These are phyloP conservation scores for Microglena sp. DNA, from an alignment of 139 green algal genomes.

Conservation along the genomic window DNA sequence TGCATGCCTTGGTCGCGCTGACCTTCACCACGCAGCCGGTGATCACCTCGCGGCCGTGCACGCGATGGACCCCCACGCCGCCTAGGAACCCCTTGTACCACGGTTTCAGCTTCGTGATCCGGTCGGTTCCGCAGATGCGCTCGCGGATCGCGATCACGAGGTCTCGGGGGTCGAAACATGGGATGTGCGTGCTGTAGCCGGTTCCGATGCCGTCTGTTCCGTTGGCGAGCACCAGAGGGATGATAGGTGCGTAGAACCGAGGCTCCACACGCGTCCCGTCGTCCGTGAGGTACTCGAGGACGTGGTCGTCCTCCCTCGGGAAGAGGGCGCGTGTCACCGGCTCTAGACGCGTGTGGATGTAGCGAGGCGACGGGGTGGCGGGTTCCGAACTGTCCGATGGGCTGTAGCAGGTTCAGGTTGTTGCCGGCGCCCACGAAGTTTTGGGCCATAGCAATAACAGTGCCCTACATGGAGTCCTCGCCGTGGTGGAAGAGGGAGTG, in stretches of 20 bases:
- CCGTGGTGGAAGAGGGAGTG: conserved; percentile 18
- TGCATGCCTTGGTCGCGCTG: not conserved
- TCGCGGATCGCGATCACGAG: not conserved
- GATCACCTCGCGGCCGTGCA: no score
- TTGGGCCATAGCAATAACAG: conserved; percentile 24
- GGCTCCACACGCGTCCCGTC: conserved; percentile 12
- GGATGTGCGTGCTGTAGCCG: conserved; percentile 9
- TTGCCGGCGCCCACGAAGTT: conserved; percentile 21
- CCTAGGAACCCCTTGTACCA: conserved; percentile 7
- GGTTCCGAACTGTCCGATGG: conserved; percentile 15
- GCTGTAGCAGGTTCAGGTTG: conserved; percentile 19
- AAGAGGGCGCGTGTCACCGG: not conserved
- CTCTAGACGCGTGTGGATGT: conserved; percentile 19
- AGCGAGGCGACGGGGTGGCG: conserved; percentile 13
- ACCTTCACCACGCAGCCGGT: no score
- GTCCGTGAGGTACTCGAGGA: conserved; percentile 2
- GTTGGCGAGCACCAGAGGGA: conserved; percentile 17
- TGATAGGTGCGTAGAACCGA: conserved; percentile 1
- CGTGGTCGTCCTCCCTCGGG: not conserved
- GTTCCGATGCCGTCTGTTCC: conserved; percentile 13
- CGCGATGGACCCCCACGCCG: no score
- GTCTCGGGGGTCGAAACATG: conserved; percentile 4
- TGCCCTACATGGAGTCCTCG: conserved; percentile 10
- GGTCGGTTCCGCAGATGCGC: not conserved
- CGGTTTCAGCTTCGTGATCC: not conserved